A percentile compares a stretch with the other conserved stretches of the same genome.
Conservation (phyloP, 2,329 filamentous ascomycete genomes). For the Calonectria henricotiae region DNA sequence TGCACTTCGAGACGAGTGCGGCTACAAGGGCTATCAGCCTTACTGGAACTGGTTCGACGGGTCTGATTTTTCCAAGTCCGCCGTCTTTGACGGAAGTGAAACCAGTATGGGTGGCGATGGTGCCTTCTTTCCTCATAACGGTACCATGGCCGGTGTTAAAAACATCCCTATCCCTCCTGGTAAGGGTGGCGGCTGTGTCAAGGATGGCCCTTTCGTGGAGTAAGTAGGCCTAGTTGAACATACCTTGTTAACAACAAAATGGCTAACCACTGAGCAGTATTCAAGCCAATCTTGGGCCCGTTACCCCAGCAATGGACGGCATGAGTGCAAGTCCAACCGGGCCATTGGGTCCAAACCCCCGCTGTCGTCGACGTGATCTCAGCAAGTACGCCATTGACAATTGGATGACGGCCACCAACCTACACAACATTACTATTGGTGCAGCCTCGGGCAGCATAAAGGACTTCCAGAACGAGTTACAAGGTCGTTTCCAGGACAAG, state of each 20-base stretch:
- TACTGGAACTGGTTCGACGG: conserved; percentile 69
- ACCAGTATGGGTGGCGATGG: conserved; percentile 13
- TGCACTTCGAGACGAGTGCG: conserved; percentile 50
- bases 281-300: conserved; percentile 14
- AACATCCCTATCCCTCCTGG: conserved; percentile 50
- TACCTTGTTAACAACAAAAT: neutral
- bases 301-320: conserved; percentile 18
- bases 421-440: conserved; percentile 27
- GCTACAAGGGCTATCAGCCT: conserved; percentile 58
- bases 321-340: conserved; percentile 44
- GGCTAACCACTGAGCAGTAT: conserved; percentile 4
- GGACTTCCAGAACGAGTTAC: conserved; percentile 23
- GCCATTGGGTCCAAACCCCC: conserved; percentile 59
- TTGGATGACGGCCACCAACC: conserved; percentile 26
- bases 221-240: neutral
- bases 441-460: neutral
- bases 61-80: conserved; percentile 63
- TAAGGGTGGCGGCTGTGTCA: conserved; percentile 47
- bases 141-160: neutral
- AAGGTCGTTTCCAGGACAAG: conserved; percentile 24
- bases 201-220: conserved; percentile 35
- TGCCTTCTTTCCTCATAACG: conserved; percentile 6
- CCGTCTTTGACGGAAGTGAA: conserved; percentile 67
- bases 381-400: neutral
- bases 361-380: conserved; percentile 55